Evolutionary conservation across 169 alveolate genomes (phyloP), one percentile per base, ranked within the genome.

Genomic region (Plasmodium relictum): DNA sequence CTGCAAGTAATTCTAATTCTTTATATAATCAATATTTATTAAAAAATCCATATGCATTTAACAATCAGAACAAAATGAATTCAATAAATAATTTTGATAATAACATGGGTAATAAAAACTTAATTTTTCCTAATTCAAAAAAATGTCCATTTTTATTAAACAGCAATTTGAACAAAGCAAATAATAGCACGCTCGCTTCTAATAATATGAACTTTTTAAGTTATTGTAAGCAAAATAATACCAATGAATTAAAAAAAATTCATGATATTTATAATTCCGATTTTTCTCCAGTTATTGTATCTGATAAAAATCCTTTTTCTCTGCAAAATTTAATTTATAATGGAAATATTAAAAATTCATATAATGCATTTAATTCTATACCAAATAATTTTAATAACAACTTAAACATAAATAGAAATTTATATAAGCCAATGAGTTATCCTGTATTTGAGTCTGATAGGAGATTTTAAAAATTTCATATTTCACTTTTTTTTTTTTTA

Each of bases 241-340:
- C 44, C 14, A 83, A 83, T 68, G 91, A 68, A 12, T 37, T 59
- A 10, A 83, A 71, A 37, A 68, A 54, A 31, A 66, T 74, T 73
- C 52, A 83, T 59, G 85, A 83, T 16, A 18, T 61, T 9, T 39
- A 63, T 24, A 86, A 39, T 54, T 50, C 73, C 5, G 88, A 86
- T 71, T 71, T 86, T 86, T 58, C 92, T 2, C 61, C 92, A 14
- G 66, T 71, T 20, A 86, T 14, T 72, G 87, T 86, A 18, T 69
- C 92, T 14, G 92, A 86, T 86, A 86, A 86, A 71, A 86, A 86
- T 59, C 92, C 92, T 10, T 86, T 86, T 59, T 86, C 92, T 59
- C 59, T 86, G 14, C 86, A 86, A 50, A 86, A 86, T 70, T 58
- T 86, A 42, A 86, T 86, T 24, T 61, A 87, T 4, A 86, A 24